These are phyloP conservation scores for Blastobotrys elegans DNA, from an alignment of 1,139 yeast genomes.

Conservation along the genomic window DNA sequence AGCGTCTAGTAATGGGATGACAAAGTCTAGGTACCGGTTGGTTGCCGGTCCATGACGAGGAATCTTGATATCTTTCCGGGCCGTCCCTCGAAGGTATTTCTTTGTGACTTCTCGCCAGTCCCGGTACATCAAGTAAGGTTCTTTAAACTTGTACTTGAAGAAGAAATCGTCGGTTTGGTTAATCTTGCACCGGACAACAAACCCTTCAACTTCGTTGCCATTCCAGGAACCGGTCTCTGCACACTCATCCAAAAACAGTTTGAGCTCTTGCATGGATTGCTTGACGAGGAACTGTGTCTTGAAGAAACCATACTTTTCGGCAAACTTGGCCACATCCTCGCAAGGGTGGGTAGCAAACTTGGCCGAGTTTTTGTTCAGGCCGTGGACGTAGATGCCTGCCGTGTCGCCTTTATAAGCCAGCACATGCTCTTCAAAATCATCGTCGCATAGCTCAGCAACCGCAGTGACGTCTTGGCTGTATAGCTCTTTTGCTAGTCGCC, in stretches of 20 bases:
- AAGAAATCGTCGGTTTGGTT: conserved; percentile 47
- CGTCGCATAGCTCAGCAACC: conserved; percentile 91
- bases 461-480: conserved; percentile 62
- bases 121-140: conserved; percentile 87
- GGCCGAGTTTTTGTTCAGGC: conserved; percentile 66
- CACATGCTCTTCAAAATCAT: conserved; percentile 89
- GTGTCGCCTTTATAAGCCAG: conserved; percentile 60
- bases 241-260: conserved; percentile 50
- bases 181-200: conserved; percentile 66
- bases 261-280: conserved; percentile 40
- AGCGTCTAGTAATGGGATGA: conserved; percentile 46
- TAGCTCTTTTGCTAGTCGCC: conserved; percentile 54
- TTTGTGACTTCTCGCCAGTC: conserved; percentile 87
- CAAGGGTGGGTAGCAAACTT: conserved; percentile 63
- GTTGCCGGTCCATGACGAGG: conserved; percentile 56
- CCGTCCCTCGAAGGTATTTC: conserved; percentile 43
- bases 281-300: conserved; percentile 45
- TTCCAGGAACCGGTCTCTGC: conserved; percentile 68
- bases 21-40: conserved; percentile 63
- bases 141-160: conserved; percentile 92
- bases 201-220: conserved; percentile 81
- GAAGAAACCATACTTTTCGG: conserved; percentile 67
- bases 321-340: conserved; percentile 55
- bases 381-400: conserved; percentile 87
- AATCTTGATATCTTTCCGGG: conserved; percentile 43